Evolutionary conservation across 1,284 basidiomycete species (phyloP), one percentile per base, ranked within the genome.

Genomic region (Ceratobasidium sp.): DNA sequence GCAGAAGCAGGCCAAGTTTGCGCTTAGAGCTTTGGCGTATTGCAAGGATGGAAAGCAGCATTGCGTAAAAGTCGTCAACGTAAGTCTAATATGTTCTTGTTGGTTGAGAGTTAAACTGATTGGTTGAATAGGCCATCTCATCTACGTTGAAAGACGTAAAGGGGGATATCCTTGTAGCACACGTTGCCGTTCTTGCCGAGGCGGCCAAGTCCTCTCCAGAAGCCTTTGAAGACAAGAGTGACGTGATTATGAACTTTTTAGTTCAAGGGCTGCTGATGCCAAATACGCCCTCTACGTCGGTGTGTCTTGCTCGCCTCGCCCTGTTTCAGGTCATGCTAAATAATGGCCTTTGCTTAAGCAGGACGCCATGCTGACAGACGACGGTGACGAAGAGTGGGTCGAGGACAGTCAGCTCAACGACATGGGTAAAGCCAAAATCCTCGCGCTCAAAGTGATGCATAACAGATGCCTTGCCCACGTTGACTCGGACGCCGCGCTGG

Each of bases 1-100:
- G 41, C 83, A 84, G 21, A 84, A 87, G 21, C 89, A 93, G 78
- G 92, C 95, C 23, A 98, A 98, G 80, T 96, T 94, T 80, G 94
- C 95, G 0, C 89, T 93, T 0, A 88, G 95, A 28, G 83, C 96
- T 58, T 78, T 98, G 9, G 88, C 91, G 0, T 85, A 86, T 75
- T 84, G 84, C 50, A 87, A 86, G 73, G 83, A 88, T 49, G 82
- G 84, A 14, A 84, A 87, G 4, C 84, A 86, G 0, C 75, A 86
- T 0, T 89, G 89, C 75, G 77, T 77, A 0, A 81, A 87, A 13
- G 81, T 93, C 1, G 85, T 94, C 54, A 87, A 92, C 75, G 95
- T 95, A 75, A 73, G 86, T 81, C 0, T 77, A n/a, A 7, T 66
- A 18, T 13, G 11, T 73, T 30, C 41, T 7, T 18, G 21, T 11